Conservation (phyloP, 106 monocot genomes). For the Dendrobium nobile region DNA sequence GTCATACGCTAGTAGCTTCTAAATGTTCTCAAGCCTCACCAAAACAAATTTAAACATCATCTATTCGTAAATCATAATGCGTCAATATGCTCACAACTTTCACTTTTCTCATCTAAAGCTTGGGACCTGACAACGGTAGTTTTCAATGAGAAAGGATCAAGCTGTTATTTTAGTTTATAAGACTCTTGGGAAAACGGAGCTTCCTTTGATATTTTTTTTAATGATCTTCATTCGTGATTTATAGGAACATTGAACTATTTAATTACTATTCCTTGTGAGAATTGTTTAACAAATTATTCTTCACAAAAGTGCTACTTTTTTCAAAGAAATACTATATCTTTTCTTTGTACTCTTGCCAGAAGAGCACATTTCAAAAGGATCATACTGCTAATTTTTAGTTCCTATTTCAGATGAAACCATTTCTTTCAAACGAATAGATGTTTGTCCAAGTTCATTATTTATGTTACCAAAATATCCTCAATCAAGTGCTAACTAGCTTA, state of each 20-base stretch:
- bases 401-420: constrained; percentile 41
- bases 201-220: too few relatives aligned
- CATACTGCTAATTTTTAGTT: constrained; percentile 12
- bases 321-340: background rate
- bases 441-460: constrained; percentile 45
- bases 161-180: too few relatives aligned
- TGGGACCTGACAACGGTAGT: too few relatives aligned
- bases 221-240: constrained; percentile 22
- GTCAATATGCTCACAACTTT: too few relatives aligned
- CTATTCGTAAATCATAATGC: too few relatives aligned
- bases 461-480: constrained; percentile 63
- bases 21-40: too few relatives aligned
- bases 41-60: too few relatives aligned
- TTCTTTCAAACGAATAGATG: constrained; percentile 49
- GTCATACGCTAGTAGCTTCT: too few relatives aligned
- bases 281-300: constrained; percentile 9
- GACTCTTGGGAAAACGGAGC: too few relatives aligned
- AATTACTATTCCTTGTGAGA: constrained; percentile 9
- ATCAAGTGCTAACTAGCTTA: constrained; percentile 75
- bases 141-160: too few relatives aligned
- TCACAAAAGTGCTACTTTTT: constrained; percentile 11
- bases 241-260: constrained; percentile 24
- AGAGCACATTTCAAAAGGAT: constrained; percentile 5
- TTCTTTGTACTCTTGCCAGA: background rate
- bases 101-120: too few relatives aligned